phyloP scores from a whole-genome alignment of 495 filamentous ascomycete species.

The Copromyces sp. region DNA sequence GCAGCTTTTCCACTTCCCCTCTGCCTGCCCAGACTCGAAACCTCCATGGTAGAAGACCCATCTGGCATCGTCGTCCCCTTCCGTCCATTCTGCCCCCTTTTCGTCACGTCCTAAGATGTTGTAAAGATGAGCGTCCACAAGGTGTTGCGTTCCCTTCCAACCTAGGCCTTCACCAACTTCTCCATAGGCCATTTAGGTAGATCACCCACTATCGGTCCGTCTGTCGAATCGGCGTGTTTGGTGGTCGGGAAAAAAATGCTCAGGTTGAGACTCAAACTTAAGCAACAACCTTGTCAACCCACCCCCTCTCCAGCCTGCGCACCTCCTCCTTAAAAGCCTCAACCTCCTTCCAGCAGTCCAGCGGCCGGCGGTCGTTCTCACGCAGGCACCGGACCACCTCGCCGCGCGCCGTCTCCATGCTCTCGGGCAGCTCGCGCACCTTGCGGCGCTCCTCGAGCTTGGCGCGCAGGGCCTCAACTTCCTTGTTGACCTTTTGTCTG shows the following conservation, averaged over 20 bases:
- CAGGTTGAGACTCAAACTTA: neutral
- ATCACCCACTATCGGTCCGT: neutral
- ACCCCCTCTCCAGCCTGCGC: constrained; percentile 68
- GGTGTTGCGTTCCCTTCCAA: neutral
- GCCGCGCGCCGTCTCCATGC: constrained; percentile 61
- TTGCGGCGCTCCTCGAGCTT: constrained; percentile 69
- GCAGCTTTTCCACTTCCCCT: neutral
- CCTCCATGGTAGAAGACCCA: neutral
- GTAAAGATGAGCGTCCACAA: neutral
- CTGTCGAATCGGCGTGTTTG: neutral
- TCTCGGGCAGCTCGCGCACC: constrained; percentile 49
- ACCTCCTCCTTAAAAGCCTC: constrained; percentile 83
- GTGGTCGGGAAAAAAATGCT: too few relatives aligned
- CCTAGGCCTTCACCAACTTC: neutral
- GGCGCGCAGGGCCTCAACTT: constrained; percentile 51
- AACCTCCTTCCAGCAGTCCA: constrained; percentile 95
- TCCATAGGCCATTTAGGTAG: neutral
- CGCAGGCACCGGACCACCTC: constrained; percentile 75
- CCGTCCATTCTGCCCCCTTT: neutral
- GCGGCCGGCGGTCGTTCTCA: constrained; percentile 75
- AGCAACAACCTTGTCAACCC: constrained; percentile 71
- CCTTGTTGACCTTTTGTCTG: constrained; percentile 25
- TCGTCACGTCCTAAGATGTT: neutral
- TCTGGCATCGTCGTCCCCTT: neutral
- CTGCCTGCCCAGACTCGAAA: neutral